These are phyloP conservation scores for Hymenoscyphus salicellus DNA, from an alignment of 2,329 filamentous ascomycete genomes.

Conservation along the genomic window DNA sequence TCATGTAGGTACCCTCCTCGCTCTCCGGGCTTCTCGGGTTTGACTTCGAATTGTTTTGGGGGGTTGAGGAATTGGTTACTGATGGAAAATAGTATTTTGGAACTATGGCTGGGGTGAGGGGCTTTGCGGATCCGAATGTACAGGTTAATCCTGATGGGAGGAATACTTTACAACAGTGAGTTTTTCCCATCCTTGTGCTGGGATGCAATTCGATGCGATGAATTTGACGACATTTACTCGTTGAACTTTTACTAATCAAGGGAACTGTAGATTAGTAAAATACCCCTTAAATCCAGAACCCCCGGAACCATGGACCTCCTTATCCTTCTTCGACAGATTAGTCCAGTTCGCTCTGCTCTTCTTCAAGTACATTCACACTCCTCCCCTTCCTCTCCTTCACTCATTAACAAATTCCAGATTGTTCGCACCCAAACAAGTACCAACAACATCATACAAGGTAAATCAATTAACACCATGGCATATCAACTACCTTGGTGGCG, in stretches of 20 bases:
- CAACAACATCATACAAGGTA: conserved; percentile 25
- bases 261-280: conserved; percentile 26
- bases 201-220: neutral
- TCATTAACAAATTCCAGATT: neutral
- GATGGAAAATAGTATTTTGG: conserved; percentile 45
- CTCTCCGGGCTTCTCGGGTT: neutral
- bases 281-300: neutral
- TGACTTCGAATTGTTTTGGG: neutral
- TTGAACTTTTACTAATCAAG: neutral
- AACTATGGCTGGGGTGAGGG: conserved; percentile 52
- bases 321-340: conserved; percentile 4
- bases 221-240: neutral
- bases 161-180: conserved; percentile 48
- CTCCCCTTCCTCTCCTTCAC: neutral
- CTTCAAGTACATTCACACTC: neutral
- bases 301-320: neutral
- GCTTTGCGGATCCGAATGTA: conserved; percentile 53
- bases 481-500: conserved; percentile 51
- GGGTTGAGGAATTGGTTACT: neutral
- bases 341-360: conserved; percentile 4
- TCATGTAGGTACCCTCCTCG: conserved; percentile 31
- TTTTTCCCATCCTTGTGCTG: conserved; percentile 13
- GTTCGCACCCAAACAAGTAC: neutral
- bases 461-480: conserved; percentile 49
- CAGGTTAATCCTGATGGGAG: conserved; percentile 45